Percentiles rank a stretch among this genome's conserved stretches.
Evolutionary conservation across 352 stramenopile genomes (phyloP).

Genomic region (Phytophthora lateralis): DNA sequence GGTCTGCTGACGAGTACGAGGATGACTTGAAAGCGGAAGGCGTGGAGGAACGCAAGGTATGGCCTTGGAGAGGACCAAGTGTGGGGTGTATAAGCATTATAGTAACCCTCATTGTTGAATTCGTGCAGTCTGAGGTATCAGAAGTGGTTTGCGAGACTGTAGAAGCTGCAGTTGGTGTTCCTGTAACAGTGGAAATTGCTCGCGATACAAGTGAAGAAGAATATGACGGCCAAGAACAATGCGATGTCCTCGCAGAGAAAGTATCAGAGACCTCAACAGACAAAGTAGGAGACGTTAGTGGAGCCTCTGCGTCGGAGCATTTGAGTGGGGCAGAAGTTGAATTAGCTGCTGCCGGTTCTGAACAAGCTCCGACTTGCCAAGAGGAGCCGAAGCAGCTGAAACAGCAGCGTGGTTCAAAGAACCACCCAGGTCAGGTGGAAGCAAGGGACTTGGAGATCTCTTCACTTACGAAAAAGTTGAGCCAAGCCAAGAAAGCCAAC

Average conservation of each 20-base stretch:
- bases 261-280: neutral
- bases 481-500: conserved; percentile 50
- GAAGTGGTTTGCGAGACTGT: neutral
- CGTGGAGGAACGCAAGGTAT: conserved; percentile 1
- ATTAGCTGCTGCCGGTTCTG: neutral
- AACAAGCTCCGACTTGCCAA: conserved; percentile 3
- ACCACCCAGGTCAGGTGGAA: neutral
- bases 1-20: conserved; percentile 9
- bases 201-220: neutral
- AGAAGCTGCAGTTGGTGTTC: neutral
- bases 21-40: conserved; percentile 14
- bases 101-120: neutral
- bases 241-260: neutral
- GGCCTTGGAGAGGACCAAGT: neutral
- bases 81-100: neutral
- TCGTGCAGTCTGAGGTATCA: conserved; percentile 2
- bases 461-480: conserved; percentile 49
- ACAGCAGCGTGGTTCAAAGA: conserved; percentile 6
- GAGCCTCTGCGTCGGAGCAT: neutral
- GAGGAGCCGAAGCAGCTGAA: conserved; percentile 4
- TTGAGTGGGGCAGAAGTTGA: neutral
- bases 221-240: neutral
- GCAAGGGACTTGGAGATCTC: conserved; percentile 20
- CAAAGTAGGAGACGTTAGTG: conserved; percentile 1
- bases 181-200: neutral